A percentile compares a stretch with the other conserved stretches of the same genome.
These are phyloP conservation scores for Artomyces pyxidatus DNA, from an alignment of 768 basidiomycete species.

Conservation along the genomic window DNA sequence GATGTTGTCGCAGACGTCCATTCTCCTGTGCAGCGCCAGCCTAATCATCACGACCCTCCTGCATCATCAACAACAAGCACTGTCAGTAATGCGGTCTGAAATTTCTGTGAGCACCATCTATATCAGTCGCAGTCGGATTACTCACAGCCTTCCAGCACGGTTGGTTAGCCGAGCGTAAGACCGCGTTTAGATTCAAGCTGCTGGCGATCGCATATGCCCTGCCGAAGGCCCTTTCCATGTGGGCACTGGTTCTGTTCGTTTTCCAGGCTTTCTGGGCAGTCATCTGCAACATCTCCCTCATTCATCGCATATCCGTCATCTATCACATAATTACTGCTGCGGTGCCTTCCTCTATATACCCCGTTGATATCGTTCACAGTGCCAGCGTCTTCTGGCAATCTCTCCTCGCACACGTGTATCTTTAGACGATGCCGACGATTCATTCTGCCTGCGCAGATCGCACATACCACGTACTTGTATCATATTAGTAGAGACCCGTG, in stretches of 20 bases:
- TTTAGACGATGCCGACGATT: too few species aligned
- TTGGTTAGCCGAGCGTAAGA: not conserved
- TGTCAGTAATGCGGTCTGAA: not conserved
- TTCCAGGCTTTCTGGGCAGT: too few species aligned
- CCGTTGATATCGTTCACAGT: too few species aligned
- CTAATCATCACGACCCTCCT: not conserved
- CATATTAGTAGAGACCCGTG: too few species aligned
- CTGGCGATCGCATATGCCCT: not conserved
- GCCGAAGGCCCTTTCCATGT: conserved; percentile 1
- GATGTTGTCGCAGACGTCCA: not conserved
- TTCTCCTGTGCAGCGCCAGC: not conserved
- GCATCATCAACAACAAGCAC: not conserved
- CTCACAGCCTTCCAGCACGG: not conserved
- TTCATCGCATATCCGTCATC: too few species aligned
- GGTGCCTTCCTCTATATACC: too few species aligned
- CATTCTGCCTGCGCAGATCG: too few species aligned
- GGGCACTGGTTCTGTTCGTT: not conserved
- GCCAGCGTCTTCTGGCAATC: too few species aligned
- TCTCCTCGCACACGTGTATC: too few species aligned
- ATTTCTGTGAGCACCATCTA: not conserved
- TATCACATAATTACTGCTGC: too few species aligned
- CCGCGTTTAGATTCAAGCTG: not conserved
- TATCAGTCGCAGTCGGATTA: not conserved
- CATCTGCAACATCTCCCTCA: too few species aligned
- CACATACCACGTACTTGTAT: too few species aligned